A percentile compares a stretch with the other conserved stretches of the same genome.
Conservation (phyloP, 2,329 filamentous ascomycete genomes). For the Pestalotiopsis sp. region DNA sequence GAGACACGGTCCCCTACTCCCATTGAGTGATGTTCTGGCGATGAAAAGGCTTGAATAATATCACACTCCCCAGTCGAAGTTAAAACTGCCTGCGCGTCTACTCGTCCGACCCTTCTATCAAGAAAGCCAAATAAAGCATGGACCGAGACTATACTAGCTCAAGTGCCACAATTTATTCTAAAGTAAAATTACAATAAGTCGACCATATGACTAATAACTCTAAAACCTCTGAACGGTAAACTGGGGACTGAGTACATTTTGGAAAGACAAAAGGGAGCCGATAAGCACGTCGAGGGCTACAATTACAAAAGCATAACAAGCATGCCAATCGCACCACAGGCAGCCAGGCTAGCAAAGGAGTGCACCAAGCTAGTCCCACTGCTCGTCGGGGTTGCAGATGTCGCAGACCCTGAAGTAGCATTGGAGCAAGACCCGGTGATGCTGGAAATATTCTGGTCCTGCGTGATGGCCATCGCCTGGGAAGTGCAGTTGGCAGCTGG, state of each 20-base stretch:
- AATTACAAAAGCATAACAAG: neutral
- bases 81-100: too few relatives aligned
- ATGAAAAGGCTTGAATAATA: too few relatives aligned
- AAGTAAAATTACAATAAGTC: neutral
- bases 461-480: neutral
- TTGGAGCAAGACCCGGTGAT: neutral
- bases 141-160: too few relatives aligned
- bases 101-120: too few relatives aligned
- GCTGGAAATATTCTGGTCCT: neutral
- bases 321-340: neutral
- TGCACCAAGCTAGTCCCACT: neutral
- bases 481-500: constrained; percentile 5
- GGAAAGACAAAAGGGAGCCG: neutral
- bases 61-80: too few relatives aligned
- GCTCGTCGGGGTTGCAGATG: neutral
- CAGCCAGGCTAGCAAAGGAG: neutral
- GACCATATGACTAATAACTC: neutral
- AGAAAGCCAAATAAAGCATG: too few relatives aligned
- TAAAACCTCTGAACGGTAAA: neutral
- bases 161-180: neutral
- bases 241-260: neutral
- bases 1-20: too few relatives aligned
- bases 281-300: neutral
- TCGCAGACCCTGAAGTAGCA: neutral
- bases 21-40: too few relatives aligned